Percentiles rank a stretch among this genome's conserved stretches.
Evolutionary conservation across 2,329 filamentous ascomycete genomes (phyloP).

Genomic region (Cladosporium sp.): DNA sequence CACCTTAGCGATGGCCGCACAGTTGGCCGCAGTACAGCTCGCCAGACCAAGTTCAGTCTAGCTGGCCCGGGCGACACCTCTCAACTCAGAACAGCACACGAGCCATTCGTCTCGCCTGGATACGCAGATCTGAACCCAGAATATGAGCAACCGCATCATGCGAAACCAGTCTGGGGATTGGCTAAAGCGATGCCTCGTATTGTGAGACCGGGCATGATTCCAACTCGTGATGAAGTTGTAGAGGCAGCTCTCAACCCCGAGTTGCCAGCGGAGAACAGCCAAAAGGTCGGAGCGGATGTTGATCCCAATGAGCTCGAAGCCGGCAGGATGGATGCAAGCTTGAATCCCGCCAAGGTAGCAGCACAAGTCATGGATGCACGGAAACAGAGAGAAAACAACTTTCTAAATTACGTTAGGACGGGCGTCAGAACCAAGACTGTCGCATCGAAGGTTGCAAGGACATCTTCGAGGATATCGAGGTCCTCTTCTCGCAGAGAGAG

Average conservation of each 20-base stretch:
- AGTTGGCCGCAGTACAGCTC: constrained; percentile 4
- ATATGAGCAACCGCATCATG: constrained; percentile 53
- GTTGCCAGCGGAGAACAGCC: constrained; percentile 27
- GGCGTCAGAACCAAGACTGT: constrained; percentile 22
- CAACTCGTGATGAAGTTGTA: constrained; percentile 37
- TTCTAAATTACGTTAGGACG: constrained; percentile 26
- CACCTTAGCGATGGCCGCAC: constrained; percentile 7
- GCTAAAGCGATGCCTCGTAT: constrained; percentile 57
- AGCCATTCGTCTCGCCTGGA: constrained; percentile 50
- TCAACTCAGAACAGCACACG: constrained; percentile 25
- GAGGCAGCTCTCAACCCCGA: constrained; percentile 33
- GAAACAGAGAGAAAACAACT: constrained; percentile 38
- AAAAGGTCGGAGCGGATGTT: constrained; percentile 38
- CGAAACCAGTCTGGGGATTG: constrained; percentile 55
- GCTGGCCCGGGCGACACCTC: constrained; percentile 27
- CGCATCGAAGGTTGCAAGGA: constrained; percentile 18
- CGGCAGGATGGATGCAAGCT: constrained; percentile 42
- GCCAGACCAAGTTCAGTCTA: constrained; percentile 20
- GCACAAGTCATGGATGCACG: constrained; percentile 50
- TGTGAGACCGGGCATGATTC: constrained; percentile 55
- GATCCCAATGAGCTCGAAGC: constrained; percentile 47
- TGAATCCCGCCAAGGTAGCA: constrained; percentile 43
- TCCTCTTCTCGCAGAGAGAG: constrained; percentile 23
- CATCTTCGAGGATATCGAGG: constrained; percentile 26
- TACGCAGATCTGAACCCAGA: constrained; percentile 56